These are phyloP conservation scores for Macrolepiota dolichaula DNA, from an alignment of 768 basidiomycete species.

Conservation along the genomic window DNA sequence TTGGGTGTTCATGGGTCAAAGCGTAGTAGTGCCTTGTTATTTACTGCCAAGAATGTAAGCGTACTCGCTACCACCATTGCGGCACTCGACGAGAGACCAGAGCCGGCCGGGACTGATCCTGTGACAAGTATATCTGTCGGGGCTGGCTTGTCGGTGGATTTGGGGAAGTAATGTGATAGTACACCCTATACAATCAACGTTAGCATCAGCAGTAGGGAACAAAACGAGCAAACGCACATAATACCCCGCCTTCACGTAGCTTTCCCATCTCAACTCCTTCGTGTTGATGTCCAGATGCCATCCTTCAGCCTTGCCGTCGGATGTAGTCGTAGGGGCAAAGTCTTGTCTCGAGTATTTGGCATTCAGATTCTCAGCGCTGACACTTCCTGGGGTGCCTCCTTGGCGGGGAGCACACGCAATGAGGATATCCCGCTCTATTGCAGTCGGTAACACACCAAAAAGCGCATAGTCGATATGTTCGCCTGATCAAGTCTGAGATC, in stretches of 20 bases:
- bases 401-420: conserved; percentile 65
- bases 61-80: conserved; percentile 91
- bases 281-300: conserved; percentile 81
- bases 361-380: conserved; percentile 61
- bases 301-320: conserved; percentile 32
- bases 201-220: neutral
- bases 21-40: conserved; percentile 48
- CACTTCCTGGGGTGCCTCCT: conserved; percentile 44
- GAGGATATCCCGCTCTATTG: conserved; percentile 79
- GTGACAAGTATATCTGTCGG: conserved; percentile 75
- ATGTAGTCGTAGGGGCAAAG: conserved; percentile 47
- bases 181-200: conserved; percentile 49
- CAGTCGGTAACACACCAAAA: conserved; percentile 83
- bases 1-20: neutral
- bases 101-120: conserved; percentile 83
- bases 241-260: conserved; percentile 85
- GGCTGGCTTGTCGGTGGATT: conserved; percentile 32
- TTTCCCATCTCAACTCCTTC: conserved; percentile 74
- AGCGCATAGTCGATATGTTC: conserved; percentile 85
- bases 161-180: conserved; percentile 55
- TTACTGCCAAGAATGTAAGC: conserved; percentile 74
- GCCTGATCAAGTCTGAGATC: conserved; percentile 34
- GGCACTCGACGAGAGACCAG: conserved; percentile 83
- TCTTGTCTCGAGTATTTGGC: conserved; percentile 53
- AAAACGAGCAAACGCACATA: conserved; percentile 45